Percentiles rank a stretch among this genome's conserved stretches.
Conservation (phyloP, 768 basidiomycete species). For the Ramaria rubella region DNA sequence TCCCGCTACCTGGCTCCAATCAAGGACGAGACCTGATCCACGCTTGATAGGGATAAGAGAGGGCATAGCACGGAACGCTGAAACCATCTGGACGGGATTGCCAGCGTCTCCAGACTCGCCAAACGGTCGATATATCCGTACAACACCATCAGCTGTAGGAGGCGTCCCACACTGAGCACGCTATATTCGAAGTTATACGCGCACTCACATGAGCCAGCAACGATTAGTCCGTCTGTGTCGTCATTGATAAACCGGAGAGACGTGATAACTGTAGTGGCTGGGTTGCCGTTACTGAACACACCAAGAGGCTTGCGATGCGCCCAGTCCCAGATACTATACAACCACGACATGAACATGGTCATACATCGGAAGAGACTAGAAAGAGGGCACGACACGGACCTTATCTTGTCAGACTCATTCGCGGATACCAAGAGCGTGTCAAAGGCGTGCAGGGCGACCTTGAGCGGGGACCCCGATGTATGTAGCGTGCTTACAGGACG, state of each 20-base stretch:
- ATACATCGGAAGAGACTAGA: neutral
- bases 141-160: conserved; percentile 74
- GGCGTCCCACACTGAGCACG: neutral
- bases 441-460: conserved; percentile 86
- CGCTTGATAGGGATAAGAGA: conserved; percentile 43
- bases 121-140: conserved; percentile 90
- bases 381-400: conserved; percentile 37
- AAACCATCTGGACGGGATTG: conserved; percentile 82
- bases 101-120: conserved; percentile 52
- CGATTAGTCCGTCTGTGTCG: conserved; percentile 83
- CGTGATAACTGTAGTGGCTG: conserved; percentile 75
- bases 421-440: conserved; percentile 84
- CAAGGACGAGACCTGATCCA: conserved; percentile 78
- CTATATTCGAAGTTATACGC: neutral
- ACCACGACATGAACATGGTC: neutral
- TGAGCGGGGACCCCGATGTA: conserved; percentile 53
- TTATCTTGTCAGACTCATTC: conserved; percentile 81
- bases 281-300: conserved; percentile 86
- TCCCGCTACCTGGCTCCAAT: conserved; percentile 90
- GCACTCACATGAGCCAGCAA: conserved; percentile 75
- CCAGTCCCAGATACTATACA: conserved; percentile 85
- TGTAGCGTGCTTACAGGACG: conserved; percentile 61
- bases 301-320: conserved; percentile 68
- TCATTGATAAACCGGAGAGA: conserved; percentile 92
- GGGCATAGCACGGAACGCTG: conserved; percentile 81